Evolutionary conservation across 805 yeast genomes (phyloP), one percentile per base, ranked within the genome.

Genomic region (Saccharomyces mikatae): DNA sequence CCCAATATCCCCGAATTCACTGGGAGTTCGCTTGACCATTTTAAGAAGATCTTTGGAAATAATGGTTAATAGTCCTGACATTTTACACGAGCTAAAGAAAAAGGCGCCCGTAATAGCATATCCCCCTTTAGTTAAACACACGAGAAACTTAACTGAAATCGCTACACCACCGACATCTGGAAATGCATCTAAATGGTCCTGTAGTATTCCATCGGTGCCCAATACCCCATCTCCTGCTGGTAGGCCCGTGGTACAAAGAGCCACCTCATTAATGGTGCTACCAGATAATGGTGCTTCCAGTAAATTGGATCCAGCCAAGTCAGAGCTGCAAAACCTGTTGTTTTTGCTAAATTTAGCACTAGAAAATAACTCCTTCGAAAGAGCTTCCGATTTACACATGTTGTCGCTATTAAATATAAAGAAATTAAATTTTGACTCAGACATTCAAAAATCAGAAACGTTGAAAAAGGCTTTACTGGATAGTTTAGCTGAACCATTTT

Each of bases 11-110:
- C 91, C 90, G 5, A 86, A 86, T 64, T 84, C 94, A 1, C 68
- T 88, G 54, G 88, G 91, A 0, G 78, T 86, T 48, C 74, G 96
- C 52, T 71, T 88, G 56, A 83, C 83, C 54, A 89, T 87, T 4
- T 72, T 88, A 60, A 86, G 83, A 63, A 71, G 92, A 59, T 84
- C 92, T 6, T 70, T 88, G 52, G 88, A 87, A 66, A 82, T 87
- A 32, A 70, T 88, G 48, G 72, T 83, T 50, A 86, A 82, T 32
- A 71, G 86, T 52, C 89, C 89, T 0, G 57, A 60, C 11, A 55
- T 64, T 52, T 52, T 66, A 49, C 57, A 57, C 41, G 62, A 17
- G 29, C 11, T 30, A 17, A 29, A 21, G 36, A 47, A 47, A 14
- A 24, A 24, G 22, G 13, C 24, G 5, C 44, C 44, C 24, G 24